These are phyloP conservation scores for Fusarium siculi DNA, from an alignment of 2,329 filamentous ascomycete genomes.

Conservation along the genomic window DNA sequence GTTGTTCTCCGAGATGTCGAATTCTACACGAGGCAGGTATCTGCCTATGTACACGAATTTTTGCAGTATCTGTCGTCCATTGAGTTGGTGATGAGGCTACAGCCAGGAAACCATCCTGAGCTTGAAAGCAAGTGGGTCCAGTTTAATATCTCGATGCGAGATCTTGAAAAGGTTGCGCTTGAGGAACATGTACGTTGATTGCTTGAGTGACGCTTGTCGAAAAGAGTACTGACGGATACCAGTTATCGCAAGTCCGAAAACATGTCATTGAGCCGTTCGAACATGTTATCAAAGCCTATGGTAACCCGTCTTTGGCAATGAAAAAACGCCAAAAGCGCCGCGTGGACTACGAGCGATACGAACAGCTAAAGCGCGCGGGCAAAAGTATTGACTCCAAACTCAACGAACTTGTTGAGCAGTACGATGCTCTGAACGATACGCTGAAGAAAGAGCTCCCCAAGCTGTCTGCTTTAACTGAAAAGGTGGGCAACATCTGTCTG, in stretches of 20 bases:
- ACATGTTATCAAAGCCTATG: constrained; percentile 80
- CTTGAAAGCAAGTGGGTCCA: constrained; percentile 94
- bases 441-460: constrained; percentile 91
- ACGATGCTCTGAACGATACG: constrained; percentile 89
- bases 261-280: constrained; percentile 88
- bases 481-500: constrained; percentile 84
- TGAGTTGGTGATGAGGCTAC: constrained; percentile 80
- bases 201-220: neutral
- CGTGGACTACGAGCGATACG: constrained; percentile 85
- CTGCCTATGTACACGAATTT: constrained; percentile 83
- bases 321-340: constrained; percentile 95
- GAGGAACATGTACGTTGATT: constrained; percentile 78
- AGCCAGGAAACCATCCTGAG: constrained; percentile 80
- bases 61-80: constrained; percentile 83
- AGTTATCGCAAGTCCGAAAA: constrained; percentile 76
- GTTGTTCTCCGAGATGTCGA: constrained; percentile 95
- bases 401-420: constrained; percentile 85
- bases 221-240: constrained; percentile 8
- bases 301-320: constrained; percentile 87
- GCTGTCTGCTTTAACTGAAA: constrained; percentile 83
- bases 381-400: constrained; percentile 91
- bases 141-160: constrained; percentile 87
- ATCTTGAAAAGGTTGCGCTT: constrained; percentile 84
- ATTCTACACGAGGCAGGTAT: constrained; percentile 85
- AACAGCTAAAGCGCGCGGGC: constrained; percentile 79